Evolutionary conservation across 371 early-diverging fungal genomes (phyloP), one percentile per base, ranked within the genome.

Genomic region (Rhizomucor pusillus): DNA sequence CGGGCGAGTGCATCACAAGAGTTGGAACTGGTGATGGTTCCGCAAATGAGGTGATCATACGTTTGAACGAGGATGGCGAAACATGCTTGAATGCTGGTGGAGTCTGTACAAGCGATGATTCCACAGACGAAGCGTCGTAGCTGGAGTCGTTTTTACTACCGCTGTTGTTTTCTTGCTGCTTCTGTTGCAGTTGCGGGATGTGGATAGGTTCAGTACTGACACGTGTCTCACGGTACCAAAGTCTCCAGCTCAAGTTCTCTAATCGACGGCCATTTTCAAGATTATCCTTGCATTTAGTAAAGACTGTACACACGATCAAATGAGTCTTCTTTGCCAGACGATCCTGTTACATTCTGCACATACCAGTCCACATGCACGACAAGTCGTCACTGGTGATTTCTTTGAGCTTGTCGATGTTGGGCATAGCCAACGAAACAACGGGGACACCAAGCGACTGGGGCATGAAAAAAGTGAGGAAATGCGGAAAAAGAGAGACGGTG

Each of bases 321-420:
- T 49, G 40, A 46, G 34, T 23, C 12, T 46, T n/a, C 19, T 10
- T 40, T 4, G 43, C 25, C n/a, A 4, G 29, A 12, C n/a, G 20
- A 35, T 50, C 19, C 39, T 35, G 25, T 5, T 51, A 39, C 40
- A 5, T 18, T 24, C 29, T 19, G 12, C 19, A 29, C 49, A 55
- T 68, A 77, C 77, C 74, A 44, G 60, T 67, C 80, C 80, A 80
- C 60, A 80, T 67, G 45, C 66, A 65, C 34, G 70, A 67, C 13
- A 80, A 45, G 36, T 71, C 63, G 14, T 63, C 68, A 19, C 56
- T 59, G 19, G 69, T 66, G 34, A 73, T 64, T 14, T 52, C 52
- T 10, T 62, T 56, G 0, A 71, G 46, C 22, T 71, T 65, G 20
- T 66, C 57, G 12, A 75, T 54, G 56, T 73, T 73, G 35, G 67